Evolutionary conservation across 1,139 yeast species (phyloP), one percentile per base, ranked within the genome.

Genomic region (Yamadazyma dushanensis): DNA sequence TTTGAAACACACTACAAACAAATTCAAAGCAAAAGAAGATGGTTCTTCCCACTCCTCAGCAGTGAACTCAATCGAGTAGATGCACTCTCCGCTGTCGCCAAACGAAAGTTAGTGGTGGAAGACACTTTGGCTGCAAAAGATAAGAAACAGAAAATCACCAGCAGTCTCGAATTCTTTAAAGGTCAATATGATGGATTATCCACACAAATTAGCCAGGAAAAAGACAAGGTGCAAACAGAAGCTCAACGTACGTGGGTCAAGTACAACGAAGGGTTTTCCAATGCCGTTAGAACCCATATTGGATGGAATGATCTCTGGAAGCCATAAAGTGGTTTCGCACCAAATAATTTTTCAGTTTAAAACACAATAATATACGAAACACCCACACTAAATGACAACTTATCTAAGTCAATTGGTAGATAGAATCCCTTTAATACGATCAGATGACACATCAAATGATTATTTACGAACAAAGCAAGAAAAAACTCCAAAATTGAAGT

Each of bases 211-310:
- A 51, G 51, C 8, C 47, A 47, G 21, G 26, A 45, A 2, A 37
- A 35, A 24, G 35, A 43, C 31, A 39, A 46, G 11, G 40, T 39
- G 16, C 50, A 46, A n/a, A 44, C 45, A 19, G 47, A 51, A 14
- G 40, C 57, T n/a, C 38, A 38, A 9, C 68, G 84, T 43, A 83
- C 88, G 6, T 92, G 97, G 97, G 86, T 92, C 11, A 90, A 86
- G 53, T 90, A 83, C 52, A 85, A 85, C 46, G 97, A 90, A 58
- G 97, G 98, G 2, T 90, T 85, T 51, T 86, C 96, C 7, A 86
- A 90, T 58, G 98, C 98, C 0, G 97, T 92, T 1, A 66, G 95
- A 26, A 88, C 88, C 50, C 84, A 83, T 39, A 78, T 90, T 20
- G 76, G 82, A 6, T 92, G 97, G 97, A 58, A 65, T 4, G 86